These are phyloP conservation scores for Brassica rapa DNA, from an alignment of 345 rosid genomes.

Conservation along the genomic window DNA sequence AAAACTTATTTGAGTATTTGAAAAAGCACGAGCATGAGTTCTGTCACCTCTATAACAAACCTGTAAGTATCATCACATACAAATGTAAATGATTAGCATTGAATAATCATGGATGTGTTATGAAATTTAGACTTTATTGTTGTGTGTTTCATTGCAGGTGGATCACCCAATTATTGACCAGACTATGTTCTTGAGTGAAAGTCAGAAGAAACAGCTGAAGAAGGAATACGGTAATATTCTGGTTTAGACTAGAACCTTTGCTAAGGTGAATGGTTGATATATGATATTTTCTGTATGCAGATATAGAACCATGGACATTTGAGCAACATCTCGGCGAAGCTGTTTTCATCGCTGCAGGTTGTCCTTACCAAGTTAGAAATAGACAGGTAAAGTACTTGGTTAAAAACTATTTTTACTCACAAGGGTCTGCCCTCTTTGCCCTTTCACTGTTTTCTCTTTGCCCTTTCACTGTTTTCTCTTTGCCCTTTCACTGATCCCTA, in stretches of 20 bases:
- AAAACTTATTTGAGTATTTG: conserved; percentile 64
- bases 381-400: conserved; percentile 15
- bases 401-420: too few relatives aligned
- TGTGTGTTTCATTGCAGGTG: conserved; percentile 57
- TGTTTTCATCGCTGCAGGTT: conserved; percentile 32
- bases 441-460: background rate
- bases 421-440: background rate
- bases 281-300: conserved; percentile 5
- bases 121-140: conserved; percentile 23
- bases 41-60: conserved; percentile 46
- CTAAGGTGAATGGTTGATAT: background rate
- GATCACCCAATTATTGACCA: conserved; percentile 74
- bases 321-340: conserved; percentile 43
- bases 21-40: conserved; percentile 68
- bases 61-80: conserved; percentile 24
- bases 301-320: conserved; percentile 46
- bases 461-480: background rate
- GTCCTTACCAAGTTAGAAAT: conserved; percentile 46
- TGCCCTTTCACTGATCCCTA: background rate
- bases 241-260: background rate
- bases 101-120: background rate
- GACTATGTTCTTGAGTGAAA: conserved; percentile 56
- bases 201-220: conserved; percentile 73
- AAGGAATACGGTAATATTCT: conserved; percentile 62
- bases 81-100: too few relatives aligned